Evolutionary conservation across 2,329 filamentous ascomycete species (phyloP).

Genomic region (Fusarium irregulare): DNA sequence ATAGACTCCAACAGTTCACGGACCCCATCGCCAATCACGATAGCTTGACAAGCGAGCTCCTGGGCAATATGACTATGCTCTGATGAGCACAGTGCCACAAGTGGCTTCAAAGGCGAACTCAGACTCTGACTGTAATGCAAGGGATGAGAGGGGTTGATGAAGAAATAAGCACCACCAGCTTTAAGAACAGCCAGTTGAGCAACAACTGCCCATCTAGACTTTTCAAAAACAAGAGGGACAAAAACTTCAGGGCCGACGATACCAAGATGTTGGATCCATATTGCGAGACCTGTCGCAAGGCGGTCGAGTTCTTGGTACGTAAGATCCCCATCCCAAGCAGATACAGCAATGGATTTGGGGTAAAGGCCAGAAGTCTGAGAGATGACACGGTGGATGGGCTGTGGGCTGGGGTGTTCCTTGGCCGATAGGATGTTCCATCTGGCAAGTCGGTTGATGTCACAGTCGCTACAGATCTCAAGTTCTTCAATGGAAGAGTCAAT

Average conservation of each 20-base stretch:
- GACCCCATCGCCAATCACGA: background rate
- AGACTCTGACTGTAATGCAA: background rate
- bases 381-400: background rate
- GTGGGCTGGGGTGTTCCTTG: background rate
- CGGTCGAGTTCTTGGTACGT: background rate
- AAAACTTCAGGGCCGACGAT: conserved; percentile 4
- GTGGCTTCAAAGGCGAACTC: background rate
- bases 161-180: conserved; percentile 2
- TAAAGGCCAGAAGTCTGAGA: background rate
- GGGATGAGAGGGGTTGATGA: conserved; percentile 4
- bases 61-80: background rate
- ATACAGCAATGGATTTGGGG: background rate
- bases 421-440: background rate
- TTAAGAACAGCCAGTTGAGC: background rate
- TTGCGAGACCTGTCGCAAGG: background rate
- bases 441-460: background rate
- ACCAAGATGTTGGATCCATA: conserved; percentile 3
- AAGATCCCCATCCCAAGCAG: conserved; percentile 1
- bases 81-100: background rate
- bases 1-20: background rate
- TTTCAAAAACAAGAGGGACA: conserved; percentile 5
- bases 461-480: background rate
- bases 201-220: conserved; percentile 10
- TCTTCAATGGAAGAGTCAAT: background rate
- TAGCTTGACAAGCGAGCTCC: background rate